Evolutionary conservation across 768 basidiomycete genomes (phyloP).

Genomic region (Pilatotrama ljubarskyi): DNA sequence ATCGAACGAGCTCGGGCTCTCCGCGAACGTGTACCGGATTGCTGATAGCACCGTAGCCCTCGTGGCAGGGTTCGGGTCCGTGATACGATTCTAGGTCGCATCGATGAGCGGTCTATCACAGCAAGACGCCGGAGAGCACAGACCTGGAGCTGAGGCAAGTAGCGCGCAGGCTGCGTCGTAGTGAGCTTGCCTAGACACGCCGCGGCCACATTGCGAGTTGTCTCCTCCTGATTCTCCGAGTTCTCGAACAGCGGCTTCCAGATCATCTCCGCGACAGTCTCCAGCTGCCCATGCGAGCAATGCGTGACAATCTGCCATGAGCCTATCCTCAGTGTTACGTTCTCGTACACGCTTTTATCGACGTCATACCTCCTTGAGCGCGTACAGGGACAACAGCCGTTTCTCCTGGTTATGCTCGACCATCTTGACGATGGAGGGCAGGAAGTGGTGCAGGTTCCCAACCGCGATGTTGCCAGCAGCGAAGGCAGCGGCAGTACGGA

Average conservation of each 20-base stretch:
- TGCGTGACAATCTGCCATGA: constrained; percentile 80
- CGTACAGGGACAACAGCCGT: constrained; percentile 84
- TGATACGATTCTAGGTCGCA: constrained; percentile 56
- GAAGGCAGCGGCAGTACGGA: constrained; percentile 90
- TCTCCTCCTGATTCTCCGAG: constrained; percentile 88
- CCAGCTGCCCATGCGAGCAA: constrained; percentile 80
- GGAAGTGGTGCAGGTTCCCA: constrained; percentile 84
- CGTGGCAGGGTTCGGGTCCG: constrained; percentile 65
- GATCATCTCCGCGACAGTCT: constrained; percentile 82
- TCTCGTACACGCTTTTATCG: neutral
- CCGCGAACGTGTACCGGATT: constrained; percentile 88
- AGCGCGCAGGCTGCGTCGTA: constrained; percentile 85
- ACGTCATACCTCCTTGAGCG: constrained; percentile 79
- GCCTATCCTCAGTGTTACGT: no score
- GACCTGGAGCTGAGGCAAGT: constrained; percentile 91
- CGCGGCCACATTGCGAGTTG: constrained; percentile 90
- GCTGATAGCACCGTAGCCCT: constrained; percentile 91
- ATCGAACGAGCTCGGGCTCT: constrained; percentile 83
- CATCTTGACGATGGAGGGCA: constrained; percentile 81
- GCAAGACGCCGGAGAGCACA: constrained; percentile 21
- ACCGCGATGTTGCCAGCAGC: constrained; percentile 96
- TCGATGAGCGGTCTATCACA: neutral
- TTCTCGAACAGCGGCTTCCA: constrained; percentile 94
- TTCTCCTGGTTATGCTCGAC: constrained; percentile 75
- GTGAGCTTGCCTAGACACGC: constrained; percentile 96